A percentile compares a stretch with the other conserved stretches of the same genome.
Evolutionary conservation across 805 yeast species (phyloP).

Genomic region (Wickerhamiella sorbophila): DNA sequence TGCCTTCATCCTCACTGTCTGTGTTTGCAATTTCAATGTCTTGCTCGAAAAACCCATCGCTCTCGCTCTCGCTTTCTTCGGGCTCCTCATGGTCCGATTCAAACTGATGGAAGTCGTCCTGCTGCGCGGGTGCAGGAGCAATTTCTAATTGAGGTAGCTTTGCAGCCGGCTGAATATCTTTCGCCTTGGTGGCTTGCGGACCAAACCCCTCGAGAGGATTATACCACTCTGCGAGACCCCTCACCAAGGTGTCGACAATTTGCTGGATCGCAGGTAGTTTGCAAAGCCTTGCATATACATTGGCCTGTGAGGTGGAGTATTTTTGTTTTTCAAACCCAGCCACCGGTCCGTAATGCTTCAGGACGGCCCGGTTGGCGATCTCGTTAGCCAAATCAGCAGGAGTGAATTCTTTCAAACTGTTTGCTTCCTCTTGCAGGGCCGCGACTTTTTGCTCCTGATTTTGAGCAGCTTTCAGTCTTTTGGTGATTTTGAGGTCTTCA

Average conservation of each 20-base stretch:
- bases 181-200: constrained; percentile 1
- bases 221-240: constrained; percentile 6
- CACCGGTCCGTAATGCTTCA: constrained; percentile 5
- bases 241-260: constrained; percentile 7
- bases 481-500: constrained; percentile 24
- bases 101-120: constrained; percentile 10
- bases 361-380: constrained; percentile 7
- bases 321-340: constrained; percentile 8
- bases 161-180: constrained; percentile 18
- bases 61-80: constrained; percentile 30
- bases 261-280: constrained; percentile 19
- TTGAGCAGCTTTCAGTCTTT: constrained; percentile 15
- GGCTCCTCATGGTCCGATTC: constrained; percentile 1
- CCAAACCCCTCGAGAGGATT: constrained; percentile 4
- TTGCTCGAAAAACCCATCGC: constrained; percentile 25
- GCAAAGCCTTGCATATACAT: constrained; percentile 28
- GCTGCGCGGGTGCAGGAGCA: constrained; percentile 14
- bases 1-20: constrained; percentile 19
- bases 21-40: constrained; percentile 3
- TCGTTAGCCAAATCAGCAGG: constrained; percentile 8
- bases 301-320: constrained; percentile 17
- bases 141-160: constrained; percentile 13
- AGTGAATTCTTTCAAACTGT: constrained; percentile 9
- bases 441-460: constrained; percentile 5
- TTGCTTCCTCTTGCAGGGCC: constrained; percentile 2